Evolutionary conservation across 2,329 filamentous ascomycete genomes (phyloP).

Genomic region (Calonectria pteridis): DNA sequence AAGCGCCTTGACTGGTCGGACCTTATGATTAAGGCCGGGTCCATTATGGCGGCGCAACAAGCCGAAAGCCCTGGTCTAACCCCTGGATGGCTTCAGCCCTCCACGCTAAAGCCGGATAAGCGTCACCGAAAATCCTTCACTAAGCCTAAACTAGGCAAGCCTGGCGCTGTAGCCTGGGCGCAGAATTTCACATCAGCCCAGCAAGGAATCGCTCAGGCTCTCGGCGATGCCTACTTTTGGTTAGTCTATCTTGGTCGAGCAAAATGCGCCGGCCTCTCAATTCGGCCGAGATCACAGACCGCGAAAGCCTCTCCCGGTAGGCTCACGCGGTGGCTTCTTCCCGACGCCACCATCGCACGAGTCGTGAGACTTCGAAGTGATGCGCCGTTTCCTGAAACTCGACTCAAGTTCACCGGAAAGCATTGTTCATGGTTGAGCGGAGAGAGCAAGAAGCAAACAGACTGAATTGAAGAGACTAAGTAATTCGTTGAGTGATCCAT

Average conservation of each 20-base stretch:
- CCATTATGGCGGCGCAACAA: neutral
- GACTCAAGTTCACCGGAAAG: neutral
- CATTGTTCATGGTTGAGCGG: neutral
- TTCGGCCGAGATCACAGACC: neutral
- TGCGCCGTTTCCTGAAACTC: neutral
- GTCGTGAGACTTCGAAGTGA: neutral
- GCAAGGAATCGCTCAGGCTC: neutral
- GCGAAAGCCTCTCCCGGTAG: neutral
- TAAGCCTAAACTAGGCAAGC: neutral
- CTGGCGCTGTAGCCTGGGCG: neutral
- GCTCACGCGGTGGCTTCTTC: neutral
- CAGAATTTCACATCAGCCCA: neutral
- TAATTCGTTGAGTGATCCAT: neutral
- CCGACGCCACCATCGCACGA: neutral
- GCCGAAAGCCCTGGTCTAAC: neutral
- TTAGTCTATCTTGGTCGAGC: neutral
- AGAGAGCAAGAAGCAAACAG: neutral
- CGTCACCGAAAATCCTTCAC: neutral
- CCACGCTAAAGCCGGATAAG: slow-evolving; percentile 3
- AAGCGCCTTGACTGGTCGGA: neutral
- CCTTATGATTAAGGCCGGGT: neutral
- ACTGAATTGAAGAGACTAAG: neutral
- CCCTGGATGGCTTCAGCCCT: slow-evolving; percentile 6
- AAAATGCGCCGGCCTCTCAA: neutral
- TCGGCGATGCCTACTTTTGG: neutral